Evolutionary conservation across 2,329 filamentous ascomycete genomes (phyloP).

Genomic region (Didymella glomerata): DNA sequence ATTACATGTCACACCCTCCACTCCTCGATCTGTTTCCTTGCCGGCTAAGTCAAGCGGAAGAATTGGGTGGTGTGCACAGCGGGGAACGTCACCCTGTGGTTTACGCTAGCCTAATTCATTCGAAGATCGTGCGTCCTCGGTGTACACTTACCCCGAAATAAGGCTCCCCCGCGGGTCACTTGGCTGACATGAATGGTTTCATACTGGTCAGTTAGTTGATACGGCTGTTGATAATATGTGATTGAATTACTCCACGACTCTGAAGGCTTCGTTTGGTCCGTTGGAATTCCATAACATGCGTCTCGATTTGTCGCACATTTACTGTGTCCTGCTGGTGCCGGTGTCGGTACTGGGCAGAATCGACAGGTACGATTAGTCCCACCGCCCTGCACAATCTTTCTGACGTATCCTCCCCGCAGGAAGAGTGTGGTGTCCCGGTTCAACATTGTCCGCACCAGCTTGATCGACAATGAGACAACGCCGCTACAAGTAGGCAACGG

Average conservation of each 20-base stretch:
- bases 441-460: conserved; percentile 29
- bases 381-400: background rate
- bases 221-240: background rate
- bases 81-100: background rate
- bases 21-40: background rate
- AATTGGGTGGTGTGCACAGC: background rate
- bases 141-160: conserved; percentile 26
- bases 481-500: conserved; percentile 61
- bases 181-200: background rate
- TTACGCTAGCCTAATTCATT: conserved; percentile 1
- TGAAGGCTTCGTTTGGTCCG: background rate
- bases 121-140: conserved; percentile 21
- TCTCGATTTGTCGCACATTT: background rate
- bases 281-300: background rate
- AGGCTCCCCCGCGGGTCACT: conserved; percentile 5
- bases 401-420: background rate
- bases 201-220: background rate
- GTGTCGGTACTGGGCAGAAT: conserved; percentile 18
- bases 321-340: background rate
- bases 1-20: too few relatives aligned
- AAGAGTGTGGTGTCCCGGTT: conserved; percentile 31
- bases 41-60: conserved; percentile 11
- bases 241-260: background rate
- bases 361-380: conserved; percentile 21
- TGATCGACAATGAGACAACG: conserved; percentile 54